Conservation (phyloP, 2,329 filamentous ascomycete genomes). For the Reticulascus tulasneorum region DNA sequence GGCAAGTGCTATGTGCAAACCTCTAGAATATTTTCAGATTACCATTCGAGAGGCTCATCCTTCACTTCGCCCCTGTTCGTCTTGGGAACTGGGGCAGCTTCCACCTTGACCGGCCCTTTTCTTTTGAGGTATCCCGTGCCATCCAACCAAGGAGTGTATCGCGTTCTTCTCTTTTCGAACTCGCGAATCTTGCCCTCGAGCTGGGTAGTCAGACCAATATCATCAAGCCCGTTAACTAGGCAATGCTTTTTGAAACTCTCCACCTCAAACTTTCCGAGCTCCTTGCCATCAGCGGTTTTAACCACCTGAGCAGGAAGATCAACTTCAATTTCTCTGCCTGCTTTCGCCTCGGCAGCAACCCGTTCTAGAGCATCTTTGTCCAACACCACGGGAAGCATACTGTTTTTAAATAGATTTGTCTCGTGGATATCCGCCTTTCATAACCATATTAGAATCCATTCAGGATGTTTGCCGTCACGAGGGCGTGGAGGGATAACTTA, state of each 20-base stretch:
- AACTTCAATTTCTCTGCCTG: conserved; percentile 81
- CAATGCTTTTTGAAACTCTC: conserved; percentile 95
- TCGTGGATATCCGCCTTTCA: conserved; percentile 89
- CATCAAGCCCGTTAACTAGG: conserved; percentile 86
- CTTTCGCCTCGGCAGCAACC: conserved; percentile 72
- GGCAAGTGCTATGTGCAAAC: too few relatives aligned
- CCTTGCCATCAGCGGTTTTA: conserved; percentile 68
- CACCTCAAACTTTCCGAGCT: conserved; percentile 77
- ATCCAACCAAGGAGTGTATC: conserved; percentile 86
- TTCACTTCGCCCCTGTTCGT: conserved; percentile 84
- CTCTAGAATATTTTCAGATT: too few relatives aligned
- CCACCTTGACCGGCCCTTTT: conserved; percentile 51
- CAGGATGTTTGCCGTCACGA: too few relatives aligned
- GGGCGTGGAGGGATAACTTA: too few relatives aligned
- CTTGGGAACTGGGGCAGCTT: conserved; percentile 70
- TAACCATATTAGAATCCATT: too few relatives aligned
- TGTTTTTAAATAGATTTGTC: conserved; percentile 99
- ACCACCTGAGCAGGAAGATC: conserved; percentile 83
- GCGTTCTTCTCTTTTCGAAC: conserved; percentile 75
- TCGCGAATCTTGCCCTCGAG: conserved; percentile 81
- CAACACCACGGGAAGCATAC: conserved; percentile 87
- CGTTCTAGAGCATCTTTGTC: conserved; percentile 62
- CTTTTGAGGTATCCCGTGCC: conserved; percentile 74
- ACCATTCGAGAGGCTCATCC: conserved; percentile 88
- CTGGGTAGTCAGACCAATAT: conserved; percentile 93